Evolutionary conservation across 805 yeast genomes (phyloP).

Genomic region (Starmerella asiatica): DNA sequence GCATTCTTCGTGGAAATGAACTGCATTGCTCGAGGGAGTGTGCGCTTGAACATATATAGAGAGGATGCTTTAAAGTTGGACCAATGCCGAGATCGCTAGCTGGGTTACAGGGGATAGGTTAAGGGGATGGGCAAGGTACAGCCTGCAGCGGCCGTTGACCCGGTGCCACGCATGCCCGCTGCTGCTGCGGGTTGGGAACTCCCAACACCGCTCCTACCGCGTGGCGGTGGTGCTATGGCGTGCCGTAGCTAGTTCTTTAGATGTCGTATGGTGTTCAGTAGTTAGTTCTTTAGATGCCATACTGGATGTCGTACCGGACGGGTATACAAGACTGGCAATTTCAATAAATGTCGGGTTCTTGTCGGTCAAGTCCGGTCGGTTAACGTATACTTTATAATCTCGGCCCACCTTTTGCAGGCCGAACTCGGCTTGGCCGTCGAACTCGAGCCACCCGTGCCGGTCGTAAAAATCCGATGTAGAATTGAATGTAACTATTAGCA

Average conservation of each 20-base stretch:
- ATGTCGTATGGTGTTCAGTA: neutral
- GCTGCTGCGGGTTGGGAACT: no score
- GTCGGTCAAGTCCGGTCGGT: conserved; percentile 8
- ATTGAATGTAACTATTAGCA: conserved; percentile 10
- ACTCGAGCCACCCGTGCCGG: conserved; percentile 16
- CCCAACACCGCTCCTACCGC: no score
- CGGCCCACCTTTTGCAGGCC: conserved; percentile 4
- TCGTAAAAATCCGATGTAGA: conserved; percentile 8
- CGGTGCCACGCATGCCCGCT: no score
- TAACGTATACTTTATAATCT: conserved; percentile 9
- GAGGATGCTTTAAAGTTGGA: no score
- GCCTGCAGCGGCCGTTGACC: no score
- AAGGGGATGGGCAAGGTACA: no score
- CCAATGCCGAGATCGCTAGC: no score
- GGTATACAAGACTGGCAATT: conserved; percentile 14
- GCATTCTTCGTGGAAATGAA: conserved; percentile 43
- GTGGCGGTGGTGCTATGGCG: no score
- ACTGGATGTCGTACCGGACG: no score
- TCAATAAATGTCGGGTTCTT: conserved; percentile 13
- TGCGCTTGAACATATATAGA: conserved; percentile 18
- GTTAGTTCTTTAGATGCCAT: no score
- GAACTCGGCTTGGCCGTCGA: conserved; percentile 9
- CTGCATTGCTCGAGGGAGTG: conserved; percentile 15
- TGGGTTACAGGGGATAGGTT: no score
- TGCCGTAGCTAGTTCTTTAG: no score